Conservation (phyloP, 1,284 basidiomycete species). For the Calocybe gambosa region DNA sequence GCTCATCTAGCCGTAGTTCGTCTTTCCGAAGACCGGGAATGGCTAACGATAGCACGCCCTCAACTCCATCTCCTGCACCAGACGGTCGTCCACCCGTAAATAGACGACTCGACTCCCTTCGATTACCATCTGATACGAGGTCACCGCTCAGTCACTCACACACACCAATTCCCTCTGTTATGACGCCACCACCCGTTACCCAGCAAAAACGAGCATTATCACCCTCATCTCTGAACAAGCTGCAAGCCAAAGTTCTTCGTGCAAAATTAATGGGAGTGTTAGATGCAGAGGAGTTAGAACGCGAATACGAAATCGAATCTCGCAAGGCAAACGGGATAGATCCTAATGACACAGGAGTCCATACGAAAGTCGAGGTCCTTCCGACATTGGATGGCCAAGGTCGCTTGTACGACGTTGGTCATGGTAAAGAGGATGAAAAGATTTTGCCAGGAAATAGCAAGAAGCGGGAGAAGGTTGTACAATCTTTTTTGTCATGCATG, state of each 20-base stretch:
- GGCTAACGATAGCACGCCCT: constrained; percentile 45
- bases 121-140: constrained; percentile 44
- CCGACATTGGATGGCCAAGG: constrained; percentile 89
- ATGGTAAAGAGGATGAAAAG: constrained; percentile 48
- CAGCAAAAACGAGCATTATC: constrained; percentile 45
- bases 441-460: constrained; percentile 62
- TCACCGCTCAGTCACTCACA: constrained; percentile 49
- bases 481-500: background rate
- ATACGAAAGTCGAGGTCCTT: constrained; percentile 71
- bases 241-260: constrained; percentile 90
- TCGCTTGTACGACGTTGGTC: constrained; percentile 86
- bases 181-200: constrained; percentile 61
- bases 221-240: constrained; percentile 79
- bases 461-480: constrained; percentile 61
- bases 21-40: constrained; percentile 77
- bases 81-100: constrained; percentile 35
- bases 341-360: constrained; percentile 39
- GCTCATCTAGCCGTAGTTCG: constrained; percentile 66
- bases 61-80: constrained; percentile 50
- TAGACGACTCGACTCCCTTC: constrained; percentile 49
- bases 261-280: constrained; percentile 81
- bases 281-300: constrained; percentile 71
- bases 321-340: constrained; percentile 43
- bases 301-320: constrained; percentile 73
- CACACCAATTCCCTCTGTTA: constrained; percentile 85